Conservation (phyloP, 805 yeast genomes). For the Barnettozyma pratensis region DNA sequence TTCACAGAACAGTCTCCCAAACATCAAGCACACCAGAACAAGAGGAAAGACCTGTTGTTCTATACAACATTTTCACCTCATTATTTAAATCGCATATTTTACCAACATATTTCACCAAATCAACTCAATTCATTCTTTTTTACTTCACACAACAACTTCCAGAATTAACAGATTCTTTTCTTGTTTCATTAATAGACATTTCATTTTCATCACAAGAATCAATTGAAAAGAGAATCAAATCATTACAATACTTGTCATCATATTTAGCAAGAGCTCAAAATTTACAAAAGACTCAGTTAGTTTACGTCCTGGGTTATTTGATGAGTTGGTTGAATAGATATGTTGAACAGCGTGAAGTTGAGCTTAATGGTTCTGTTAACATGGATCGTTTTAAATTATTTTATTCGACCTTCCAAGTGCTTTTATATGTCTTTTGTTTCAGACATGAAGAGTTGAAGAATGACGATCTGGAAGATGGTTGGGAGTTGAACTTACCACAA, state of each 20-base stretch:
- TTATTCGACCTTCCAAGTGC: slow-evolving; percentile 86
- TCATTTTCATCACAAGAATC: slow-evolving; percentile 69
- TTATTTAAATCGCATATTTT: slow-evolving; percentile 77
- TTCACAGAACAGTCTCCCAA: slow-evolving; percentile 3
- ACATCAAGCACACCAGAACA: slow-evolving; percentile 42
- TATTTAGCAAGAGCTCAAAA: slow-evolving; percentile 83
- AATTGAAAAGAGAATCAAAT: slow-evolving; percentile 73
- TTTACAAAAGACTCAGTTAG: slow-evolving; percentile 64
- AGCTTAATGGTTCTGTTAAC: slow-evolving; percentile 62
- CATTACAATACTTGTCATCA: slow-evolving; percentile 88
- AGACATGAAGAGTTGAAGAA: slow-evolving; percentile 57
- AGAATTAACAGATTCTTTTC: slow-evolving; percentile 78
- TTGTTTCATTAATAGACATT: slow-evolving; percentile 76
- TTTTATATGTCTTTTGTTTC: slow-evolving; percentile 88
- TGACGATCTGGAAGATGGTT: slow-evolving; percentile 31
- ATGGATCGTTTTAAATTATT: slow-evolving; percentile 89
- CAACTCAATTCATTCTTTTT: slow-evolving; percentile 81
- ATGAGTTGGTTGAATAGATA: slow-evolving; percentile 81
- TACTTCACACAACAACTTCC: slow-evolving; percentile 75
- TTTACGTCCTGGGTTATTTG: slow-evolving; percentile 76
- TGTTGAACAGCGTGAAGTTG: slow-evolving; percentile 79
- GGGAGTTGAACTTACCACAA: slow-evolving; percentile 82
- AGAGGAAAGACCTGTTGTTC: slow-evolving; percentile 55
- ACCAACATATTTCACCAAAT: slow-evolving; percentile 88
- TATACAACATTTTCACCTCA: slow-evolving; percentile 70